Evolutionary conservation across 768 basidiomycete genomes (phyloP).

Genomic region (Suillus luteus): DNA sequence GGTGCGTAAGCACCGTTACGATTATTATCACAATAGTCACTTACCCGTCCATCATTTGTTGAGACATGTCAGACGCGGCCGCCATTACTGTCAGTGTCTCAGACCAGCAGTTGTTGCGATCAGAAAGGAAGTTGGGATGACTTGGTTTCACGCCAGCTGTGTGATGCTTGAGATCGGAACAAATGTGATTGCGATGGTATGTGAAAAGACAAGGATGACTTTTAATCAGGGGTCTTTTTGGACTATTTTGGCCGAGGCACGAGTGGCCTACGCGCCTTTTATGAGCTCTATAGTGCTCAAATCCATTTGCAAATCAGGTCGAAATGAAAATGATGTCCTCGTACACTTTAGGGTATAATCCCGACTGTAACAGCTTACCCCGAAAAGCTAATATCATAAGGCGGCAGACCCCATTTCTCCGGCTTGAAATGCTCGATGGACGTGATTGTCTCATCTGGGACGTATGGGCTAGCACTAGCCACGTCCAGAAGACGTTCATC

Average conservation of each 20-base stretch:
- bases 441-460: constrained; percentile 57
- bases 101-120: not conserved
- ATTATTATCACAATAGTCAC: not conserved
- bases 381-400: constrained; percentile 40
- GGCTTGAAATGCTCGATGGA: constrained; percentile 78
- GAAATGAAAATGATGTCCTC: not conserved
- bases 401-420: constrained; percentile 81
- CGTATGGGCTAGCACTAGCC: constrained; percentile 48
- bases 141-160: not conserved
- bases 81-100: not conserved
- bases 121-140: not conserved
- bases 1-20: too few relatives aligned
- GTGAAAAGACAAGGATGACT: not conserved
- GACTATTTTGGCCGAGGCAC: not conserved
- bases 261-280: not conserved
- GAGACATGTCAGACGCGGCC: not conserved
- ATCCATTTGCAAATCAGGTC: not conserved
- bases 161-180: not conserved
- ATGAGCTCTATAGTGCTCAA: not conserved
- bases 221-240: not conserved
- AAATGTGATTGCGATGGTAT: not conserved
- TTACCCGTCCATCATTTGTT: not conserved
- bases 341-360: not conserved
- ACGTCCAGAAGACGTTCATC: constrained; percentile 65
- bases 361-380: not conserved